Evolutionary conservation across 2,329 filamentous ascomycete species (phyloP).

Genomic region (Cryphonectria japonica): DNA sequence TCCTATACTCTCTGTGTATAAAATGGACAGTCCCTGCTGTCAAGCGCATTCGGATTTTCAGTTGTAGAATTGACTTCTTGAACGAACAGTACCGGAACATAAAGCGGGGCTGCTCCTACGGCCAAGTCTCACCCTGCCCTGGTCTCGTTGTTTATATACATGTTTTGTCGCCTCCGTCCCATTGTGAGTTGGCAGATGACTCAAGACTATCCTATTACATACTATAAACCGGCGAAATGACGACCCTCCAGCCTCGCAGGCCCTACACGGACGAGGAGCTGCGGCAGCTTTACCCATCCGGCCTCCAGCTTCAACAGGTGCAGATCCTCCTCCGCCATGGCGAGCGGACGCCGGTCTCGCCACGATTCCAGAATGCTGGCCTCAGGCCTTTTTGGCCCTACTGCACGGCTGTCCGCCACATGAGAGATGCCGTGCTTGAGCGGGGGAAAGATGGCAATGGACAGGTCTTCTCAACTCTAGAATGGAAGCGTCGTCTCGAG

Average conservation of each 20-base stretch:
- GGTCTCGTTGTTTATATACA: neutral
- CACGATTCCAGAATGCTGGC: slow-evolving; percentile 82
- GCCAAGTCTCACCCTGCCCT: neutral
- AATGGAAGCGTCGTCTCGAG: slow-evolving; percentile 77
- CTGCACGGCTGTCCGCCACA: slow-evolving; percentile 74
- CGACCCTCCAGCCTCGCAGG: slow-evolving; percentile 71
- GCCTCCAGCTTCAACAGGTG: slow-evolving; percentile 83
- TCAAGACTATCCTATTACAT: neutral
- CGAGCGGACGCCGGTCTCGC: slow-evolving; percentile 80
- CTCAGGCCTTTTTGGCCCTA: slow-evolving; percentile 83
- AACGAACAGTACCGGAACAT: neutral
- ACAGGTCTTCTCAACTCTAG: slow-evolving; percentile 49
- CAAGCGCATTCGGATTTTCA: neutral
- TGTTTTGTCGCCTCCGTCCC: neutral
- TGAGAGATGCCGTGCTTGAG: slow-evolving; percentile 59
- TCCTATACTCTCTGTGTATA: neutral
- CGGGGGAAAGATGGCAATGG: slow-evolving; percentile 40
- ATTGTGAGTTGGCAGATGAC: neutral
- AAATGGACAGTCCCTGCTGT: neutral
- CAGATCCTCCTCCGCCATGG: slow-evolving; percentile 84
- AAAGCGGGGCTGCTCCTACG: slow-evolving; percentile 7
- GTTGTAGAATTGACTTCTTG: neutral
- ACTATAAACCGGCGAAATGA: slow-evolving; percentile 60
- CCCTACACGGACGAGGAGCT: slow-evolving; percentile 85
- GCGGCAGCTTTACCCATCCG: slow-evolving; percentile 75